Conservation (phyloP, 1,284 basidiomycete species). For the Microbotryum intermedium region DNA sequence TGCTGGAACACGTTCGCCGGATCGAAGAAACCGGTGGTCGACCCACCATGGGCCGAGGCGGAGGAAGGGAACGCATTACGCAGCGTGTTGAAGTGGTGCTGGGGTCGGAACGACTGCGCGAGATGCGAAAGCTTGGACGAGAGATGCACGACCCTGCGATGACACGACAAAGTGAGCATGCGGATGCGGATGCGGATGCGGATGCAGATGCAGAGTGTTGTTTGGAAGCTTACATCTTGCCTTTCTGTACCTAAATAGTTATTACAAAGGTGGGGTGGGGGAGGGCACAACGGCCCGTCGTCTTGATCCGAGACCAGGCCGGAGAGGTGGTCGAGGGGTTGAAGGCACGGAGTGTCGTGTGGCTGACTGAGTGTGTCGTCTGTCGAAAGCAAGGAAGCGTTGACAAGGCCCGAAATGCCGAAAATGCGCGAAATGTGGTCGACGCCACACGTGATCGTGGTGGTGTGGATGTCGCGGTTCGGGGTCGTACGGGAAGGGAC, state of each 20-base stretch:
- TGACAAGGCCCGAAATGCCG: too few relatives aligned
- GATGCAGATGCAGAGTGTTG: background rate
- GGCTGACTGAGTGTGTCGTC: too few relatives aligned
- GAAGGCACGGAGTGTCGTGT: background rate
- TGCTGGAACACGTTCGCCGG: constrained; percentile 16
- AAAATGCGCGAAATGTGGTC: too few relatives aligned
- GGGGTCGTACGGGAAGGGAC: too few relatives aligned
- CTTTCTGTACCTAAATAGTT: background rate
- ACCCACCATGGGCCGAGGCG: background rate
- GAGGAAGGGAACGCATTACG: constrained; percentile 24
- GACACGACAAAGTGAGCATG: background rate
- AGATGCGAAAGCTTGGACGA: constrained; percentile 30
- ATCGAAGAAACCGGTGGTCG: background rate
- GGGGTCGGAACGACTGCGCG: constrained; percentile 31
- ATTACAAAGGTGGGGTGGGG: background rate
- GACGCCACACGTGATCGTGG: too few relatives aligned
- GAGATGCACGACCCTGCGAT: constrained; percentile 19
- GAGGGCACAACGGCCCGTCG: background rate
- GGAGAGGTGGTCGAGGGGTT: background rate
- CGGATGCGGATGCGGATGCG: background rate
- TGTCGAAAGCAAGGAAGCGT: too few relatives aligned
- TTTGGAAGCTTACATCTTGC: background rate
- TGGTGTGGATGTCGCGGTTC: too few relatives aligned
- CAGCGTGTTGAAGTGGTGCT: constrained; percentile 23
- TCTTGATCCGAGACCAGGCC: background rate